Evolutionary conservation across 495 filamentous ascomycete species (phyloP).

Genomic region (Saxophila tyrrhenica): DNA sequence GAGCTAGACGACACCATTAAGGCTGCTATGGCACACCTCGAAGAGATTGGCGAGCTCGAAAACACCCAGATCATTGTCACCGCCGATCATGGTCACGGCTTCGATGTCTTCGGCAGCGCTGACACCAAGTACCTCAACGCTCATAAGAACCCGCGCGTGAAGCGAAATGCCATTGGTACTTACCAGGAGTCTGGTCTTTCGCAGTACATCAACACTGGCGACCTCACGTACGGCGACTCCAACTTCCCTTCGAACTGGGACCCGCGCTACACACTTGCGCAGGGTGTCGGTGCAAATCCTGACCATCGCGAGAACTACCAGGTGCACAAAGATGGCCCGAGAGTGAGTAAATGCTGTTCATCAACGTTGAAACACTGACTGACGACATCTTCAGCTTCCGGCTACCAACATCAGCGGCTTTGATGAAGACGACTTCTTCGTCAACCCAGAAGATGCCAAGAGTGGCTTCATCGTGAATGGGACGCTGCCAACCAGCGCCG

Average conservation of each 20-base stretch:
- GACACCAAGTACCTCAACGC: slow-evolving; percentile 50
- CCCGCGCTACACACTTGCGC: slow-evolving; percentile 60
- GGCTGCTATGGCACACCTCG: slow-evolving; percentile 52
- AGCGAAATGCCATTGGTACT: slow-evolving; percentile 55
- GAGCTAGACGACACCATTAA: slow-evolving; percentile 66
- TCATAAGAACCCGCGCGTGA: slow-evolving; percentile 47
- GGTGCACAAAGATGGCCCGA: slow-evolving; percentile 29
- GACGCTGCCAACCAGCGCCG: slow-evolving; percentile 41
- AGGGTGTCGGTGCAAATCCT: slow-evolving; percentile 51
- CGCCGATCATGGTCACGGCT: slow-evolving; percentile 69
- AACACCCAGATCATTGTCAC: slow-evolving; percentile 61
- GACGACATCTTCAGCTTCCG: slow-evolving; percentile 34
- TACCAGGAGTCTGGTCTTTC: slow-evolving; percentile 55
- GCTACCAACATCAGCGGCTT: slow-evolving; percentile 35
- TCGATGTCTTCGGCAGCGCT: slow-evolving; percentile 48
- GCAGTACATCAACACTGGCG: slow-evolving; percentile 46
- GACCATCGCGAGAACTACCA: slow-evolving; percentile 58
- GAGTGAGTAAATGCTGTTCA: neutral
- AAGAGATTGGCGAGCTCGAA: slow-evolving; percentile 43
- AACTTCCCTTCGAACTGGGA: slow-evolving; percentile 66
- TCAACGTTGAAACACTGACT: neutral
- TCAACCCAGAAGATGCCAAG: slow-evolving; percentile 49
- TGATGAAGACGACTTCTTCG: slow-evolving; percentile 39
- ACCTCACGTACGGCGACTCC: slow-evolving; percentile 46
- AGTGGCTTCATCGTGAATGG: slow-evolving; percentile 57